Evolutionary conservation across 2,329 filamentous ascomycete genomes (phyloP).

Genomic region (Alternaria postmessia): DNA sequence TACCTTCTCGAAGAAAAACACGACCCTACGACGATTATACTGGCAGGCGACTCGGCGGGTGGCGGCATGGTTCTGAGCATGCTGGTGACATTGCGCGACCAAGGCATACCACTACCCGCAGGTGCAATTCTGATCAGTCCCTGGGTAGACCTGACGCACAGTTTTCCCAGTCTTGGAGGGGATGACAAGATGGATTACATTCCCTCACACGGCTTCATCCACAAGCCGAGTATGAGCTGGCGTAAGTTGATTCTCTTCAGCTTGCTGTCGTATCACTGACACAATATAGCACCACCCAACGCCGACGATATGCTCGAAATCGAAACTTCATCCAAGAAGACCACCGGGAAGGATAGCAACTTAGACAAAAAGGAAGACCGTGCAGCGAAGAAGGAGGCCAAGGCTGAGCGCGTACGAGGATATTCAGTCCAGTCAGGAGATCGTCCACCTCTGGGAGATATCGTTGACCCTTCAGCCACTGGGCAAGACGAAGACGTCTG

Average conservation of each 20-base stretch:
- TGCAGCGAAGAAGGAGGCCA: conserved; percentile 46
- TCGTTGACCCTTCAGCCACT: conserved; percentile 16
- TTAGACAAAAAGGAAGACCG: conserved; percentile 32
- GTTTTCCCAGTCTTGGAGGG: conserved; percentile 85
- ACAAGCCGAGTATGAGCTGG: conserved; percentile 90
- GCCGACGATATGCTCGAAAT: conserved; percentile 71
- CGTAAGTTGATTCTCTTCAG: conserved; percentile 49
- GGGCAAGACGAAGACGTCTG: conserved; percentile 23
- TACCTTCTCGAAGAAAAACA: conserved; percentile 76
- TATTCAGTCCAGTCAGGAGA: conserved; percentile 41
- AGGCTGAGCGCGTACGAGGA: conserved; percentile 46
- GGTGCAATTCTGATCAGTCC: conserved; percentile 91
- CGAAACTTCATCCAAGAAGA: conserved; percentile 37
- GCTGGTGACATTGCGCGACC: conserved; percentile 82
- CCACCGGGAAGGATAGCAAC: conserved; percentile 15
- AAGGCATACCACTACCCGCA: conserved; percentile 82
- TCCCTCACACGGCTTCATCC: conserved; percentile 84
- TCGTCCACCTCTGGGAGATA: conserved; percentile 21
- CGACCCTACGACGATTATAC: conserved; percentile 79
- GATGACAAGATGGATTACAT: conserved; percentile 85
- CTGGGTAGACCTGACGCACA: conserved; percentile 95
- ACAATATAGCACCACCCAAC: conserved; percentile 71
- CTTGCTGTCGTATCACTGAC: conserved; percentile 7
- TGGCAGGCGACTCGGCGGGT: conserved; percentile 93
- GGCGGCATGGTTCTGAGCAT: conserved; percentile 86